Evolutionary conservation across 139 green algal species (phyloP), one percentile per base, ranked within the genome.

Genomic region (Astrephomene gubernaculifera): DNA sequence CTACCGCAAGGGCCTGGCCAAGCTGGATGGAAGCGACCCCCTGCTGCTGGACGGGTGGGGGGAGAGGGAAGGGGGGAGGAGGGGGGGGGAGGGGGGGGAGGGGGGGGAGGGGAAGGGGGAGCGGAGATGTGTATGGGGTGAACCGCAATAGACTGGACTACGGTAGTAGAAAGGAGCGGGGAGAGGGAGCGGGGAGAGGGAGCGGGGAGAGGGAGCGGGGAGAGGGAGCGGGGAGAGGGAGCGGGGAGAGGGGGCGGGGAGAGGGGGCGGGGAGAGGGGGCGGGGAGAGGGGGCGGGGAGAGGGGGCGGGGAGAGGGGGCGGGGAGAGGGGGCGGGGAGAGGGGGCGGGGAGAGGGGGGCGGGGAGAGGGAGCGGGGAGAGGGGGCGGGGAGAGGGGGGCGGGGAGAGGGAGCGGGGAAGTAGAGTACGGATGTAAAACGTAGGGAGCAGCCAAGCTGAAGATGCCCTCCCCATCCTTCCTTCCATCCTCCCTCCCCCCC

Each of bases 21-120:
- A 92, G 79, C 79, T 92, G 70, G 96, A 97, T 64, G 96, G 94
- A 52, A 89, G 49, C 22, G 93, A 93, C 82, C 81, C 86, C 27
- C 12, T 94, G 82, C 79, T 93, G 73, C 90, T 95, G 43, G 73
- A 93, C 69, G 90, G 90, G 54, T 91, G 36, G 29, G 82, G 29
- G 36, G 38, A 9, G 2, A 36, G 60, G 19, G 12, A 31, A 31
- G 64, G 6, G 64, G 64, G 4, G 24, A 31, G 31, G 64, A 2
- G 64, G 33, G 64, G 29, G 29, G 49, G 49, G 17, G 49, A 17
- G 14, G 49, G 49, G 12, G n/a, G n/a, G n/a, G n/a, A n/a, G n/a
- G n/a, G n/a, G n/a, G n/a, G n/a, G n/a, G n/a, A n/a, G n/a, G n/a
- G n/a, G n/a, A 4, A 38, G 4, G 61, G 12, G 12, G 12, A 17